A percentile compares a stretch with the other conserved stretches of the same genome.
phyloP scores from a whole-genome alignment of 2,329 filamentous ascomycete species.

The Davidsoniella eucalypti region DNA sequence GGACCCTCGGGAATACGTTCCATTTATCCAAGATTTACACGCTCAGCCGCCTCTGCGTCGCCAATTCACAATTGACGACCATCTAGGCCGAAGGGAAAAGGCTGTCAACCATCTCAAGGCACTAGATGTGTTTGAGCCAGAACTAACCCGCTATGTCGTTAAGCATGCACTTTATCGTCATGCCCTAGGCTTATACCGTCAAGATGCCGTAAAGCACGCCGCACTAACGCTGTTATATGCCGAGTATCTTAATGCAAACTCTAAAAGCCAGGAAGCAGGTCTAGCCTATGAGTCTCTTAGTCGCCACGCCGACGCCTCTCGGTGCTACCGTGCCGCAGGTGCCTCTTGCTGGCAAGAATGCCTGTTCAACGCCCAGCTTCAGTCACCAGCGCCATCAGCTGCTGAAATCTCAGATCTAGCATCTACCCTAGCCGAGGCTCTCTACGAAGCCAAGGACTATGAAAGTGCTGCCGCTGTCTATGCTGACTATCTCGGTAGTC shows the following conservation, averaged over 20 bases:
- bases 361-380: constrained; percentile 59
- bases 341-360: constrained; percentile 74
- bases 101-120: constrained; percentile 62
- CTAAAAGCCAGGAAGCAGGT: constrained; percentile 70
- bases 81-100: constrained; percentile 60
- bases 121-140: constrained; percentile 58
- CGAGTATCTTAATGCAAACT: constrained; percentile 54
- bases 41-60: constrained; percentile 53
- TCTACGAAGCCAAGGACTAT: constrained; percentile 75
- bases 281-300: constrained; percentile 77
- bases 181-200: constrained; percentile 69
- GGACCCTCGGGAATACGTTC: constrained; percentile 87
- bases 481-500: constrained; percentile 61
- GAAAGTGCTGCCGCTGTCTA: constrained; percentile 63
- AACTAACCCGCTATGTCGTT: constrained; percentile 54
- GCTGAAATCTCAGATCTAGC: constrained; percentile 52
- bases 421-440: constrained; percentile 56
- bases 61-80: constrained; percentile 74
- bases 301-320: constrained; percentile 57
- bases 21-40: constrained; percentile 80
- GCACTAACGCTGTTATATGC: constrained; percentile 67
- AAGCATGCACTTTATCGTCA: constrained; percentile 67
- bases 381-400: constrained; percentile 40
- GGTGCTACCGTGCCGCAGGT: constrained; percentile 69
- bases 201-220: constrained; percentile 50